Percentiles rank a stretch among this genome's conserved stretches.
Evolutionary conservation across 2,329 filamentous ascomycete species (phyloP).

Genomic region (Coleophoma cylindrospora): DNA sequence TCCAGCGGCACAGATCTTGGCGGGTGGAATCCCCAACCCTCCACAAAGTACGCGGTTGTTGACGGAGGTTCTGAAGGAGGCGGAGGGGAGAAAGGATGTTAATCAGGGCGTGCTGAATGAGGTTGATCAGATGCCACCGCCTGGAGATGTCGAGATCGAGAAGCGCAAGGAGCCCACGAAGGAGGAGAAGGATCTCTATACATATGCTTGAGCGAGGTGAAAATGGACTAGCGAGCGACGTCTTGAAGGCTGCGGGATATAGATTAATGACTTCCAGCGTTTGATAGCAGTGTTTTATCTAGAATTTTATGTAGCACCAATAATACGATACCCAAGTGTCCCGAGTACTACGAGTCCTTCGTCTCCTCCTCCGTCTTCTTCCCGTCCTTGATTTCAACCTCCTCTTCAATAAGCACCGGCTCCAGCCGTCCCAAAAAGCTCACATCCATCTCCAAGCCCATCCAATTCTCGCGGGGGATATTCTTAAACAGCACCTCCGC

Average conservation of each 20-base stretch:
- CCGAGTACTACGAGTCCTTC: too few relatives aligned
- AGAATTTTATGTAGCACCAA: too few relatives aligned
- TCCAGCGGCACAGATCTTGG: constrained; percentile 53
- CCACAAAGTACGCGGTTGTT: constrained; percentile 31
- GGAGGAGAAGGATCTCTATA: constrained; percentile 1
- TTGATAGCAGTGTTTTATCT: too few relatives aligned
- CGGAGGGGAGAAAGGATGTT: constrained; percentile 74
- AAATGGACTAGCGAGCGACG: too few relatives aligned
- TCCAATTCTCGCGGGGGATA: background rate
- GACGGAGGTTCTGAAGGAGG: constrained; percentile 73
- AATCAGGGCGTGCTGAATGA: constrained; percentile 62
- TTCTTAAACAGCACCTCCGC: constrained; percentile 17
- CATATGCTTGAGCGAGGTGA: too few relatives aligned
- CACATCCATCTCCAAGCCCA: background rate
- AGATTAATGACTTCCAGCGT: too few relatives aligned
- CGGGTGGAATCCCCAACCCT: constrained; percentile 13
- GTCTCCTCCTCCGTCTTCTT: too few relatives aligned
- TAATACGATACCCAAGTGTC: too few relatives aligned
- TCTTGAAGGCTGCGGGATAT: too few relatives aligned
- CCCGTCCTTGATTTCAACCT: too few relatives aligned
- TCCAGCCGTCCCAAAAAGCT: background rate
- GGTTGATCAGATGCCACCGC: constrained; percentile 59
- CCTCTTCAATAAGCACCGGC: too few relatives aligned
- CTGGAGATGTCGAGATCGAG: constrained; percentile 62
- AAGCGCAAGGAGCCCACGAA: constrained; percentile 8